These are phyloP conservation scores for Alternaria sp. DNA, from an alignment of 2,329 filamentous ascomycete species.

Conservation along the genomic window DNA sequence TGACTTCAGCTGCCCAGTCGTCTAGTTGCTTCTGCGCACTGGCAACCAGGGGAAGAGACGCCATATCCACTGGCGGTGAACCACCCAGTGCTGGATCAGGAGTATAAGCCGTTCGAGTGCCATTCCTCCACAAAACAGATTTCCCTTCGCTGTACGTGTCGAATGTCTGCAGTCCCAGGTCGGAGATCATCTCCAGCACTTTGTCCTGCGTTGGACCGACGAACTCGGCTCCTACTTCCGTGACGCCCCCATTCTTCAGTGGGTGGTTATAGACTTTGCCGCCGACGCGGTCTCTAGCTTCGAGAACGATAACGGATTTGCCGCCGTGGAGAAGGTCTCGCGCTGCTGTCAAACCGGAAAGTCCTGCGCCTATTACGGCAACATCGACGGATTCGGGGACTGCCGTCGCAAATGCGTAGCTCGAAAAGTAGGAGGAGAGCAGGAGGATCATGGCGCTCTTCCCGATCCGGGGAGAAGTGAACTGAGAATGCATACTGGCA, in stretches of 20 bases:
- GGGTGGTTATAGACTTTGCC: constrained; percentile 55
- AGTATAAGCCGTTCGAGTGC: constrained; percentile 11
- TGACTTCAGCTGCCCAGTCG: constrained; percentile 24
- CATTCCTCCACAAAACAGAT: constrained; percentile 23
- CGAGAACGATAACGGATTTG: constrained; percentile 54
- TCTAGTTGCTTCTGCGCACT: constrained; percentile 19
- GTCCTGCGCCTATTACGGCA: constrained; percentile 56
- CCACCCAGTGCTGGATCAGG: constrained; percentile 18
- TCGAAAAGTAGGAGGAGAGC: not conserved
- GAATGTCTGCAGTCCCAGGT: constrained; percentile 27
- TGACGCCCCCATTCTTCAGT: constrained; percentile 27
- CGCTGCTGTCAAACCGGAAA: constrained; percentile 34
- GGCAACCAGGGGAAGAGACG: constrained; percentile 17
- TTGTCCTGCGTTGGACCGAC: constrained; percentile 32
- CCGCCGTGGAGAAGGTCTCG: constrained; percentile 49
- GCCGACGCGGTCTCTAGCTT: constrained; percentile 59
- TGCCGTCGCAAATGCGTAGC: not conserved
- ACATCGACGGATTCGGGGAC: constrained; percentile 23
- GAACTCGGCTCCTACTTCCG: constrained; percentile 32
- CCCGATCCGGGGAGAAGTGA: not conserved
- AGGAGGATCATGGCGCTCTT: not conserved
- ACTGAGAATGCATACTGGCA: not conserved
- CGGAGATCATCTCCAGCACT: constrained; percentile 21
- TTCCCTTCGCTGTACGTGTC: constrained; percentile 20
- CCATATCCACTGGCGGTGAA: constrained; percentile 16